Evolutionary conservation across 495 filamentous ascomycete genomes (phyloP).

Genomic region (Chaetomium tenue): DNA sequence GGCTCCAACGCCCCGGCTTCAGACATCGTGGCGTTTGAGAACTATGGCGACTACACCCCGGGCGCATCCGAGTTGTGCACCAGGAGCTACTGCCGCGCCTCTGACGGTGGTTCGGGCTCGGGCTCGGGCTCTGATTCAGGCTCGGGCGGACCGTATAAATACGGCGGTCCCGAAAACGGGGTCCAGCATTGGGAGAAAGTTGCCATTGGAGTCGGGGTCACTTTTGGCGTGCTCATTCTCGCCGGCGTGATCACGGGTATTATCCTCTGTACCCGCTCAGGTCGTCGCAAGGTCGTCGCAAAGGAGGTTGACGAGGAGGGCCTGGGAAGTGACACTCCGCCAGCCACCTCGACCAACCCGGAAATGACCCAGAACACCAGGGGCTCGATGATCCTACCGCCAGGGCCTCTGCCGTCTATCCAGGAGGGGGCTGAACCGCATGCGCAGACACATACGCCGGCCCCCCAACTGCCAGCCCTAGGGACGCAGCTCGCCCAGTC

Average conservation of each 20-base stretch:
- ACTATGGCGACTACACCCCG: conserved; percentile 32
- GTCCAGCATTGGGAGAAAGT: conserved; percentile 20
- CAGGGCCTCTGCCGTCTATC: conserved; percentile 8
- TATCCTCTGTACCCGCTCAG: conserved; percentile 25
- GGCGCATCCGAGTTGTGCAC: conserved; percentile 26
- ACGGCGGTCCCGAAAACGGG: neutral
- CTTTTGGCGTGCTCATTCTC: conserved; percentile 21
- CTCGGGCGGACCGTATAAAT: neutral
- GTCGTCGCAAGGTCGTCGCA: neutral
- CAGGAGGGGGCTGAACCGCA: conserved; percentile 8
- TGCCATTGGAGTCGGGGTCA: conserved; percentile 27
- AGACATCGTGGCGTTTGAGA: conserved; percentile 34
- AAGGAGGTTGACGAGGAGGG: conserved; percentile 13
- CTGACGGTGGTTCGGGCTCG: neutral
- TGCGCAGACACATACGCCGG: neutral
- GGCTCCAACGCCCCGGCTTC: conserved; percentile 19
- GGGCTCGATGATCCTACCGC: neutral
- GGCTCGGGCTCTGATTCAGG: neutral
- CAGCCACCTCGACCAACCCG: neutral
- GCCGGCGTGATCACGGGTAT: conserved; percentile 12
- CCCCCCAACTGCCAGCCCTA: conserved; percentile 8
- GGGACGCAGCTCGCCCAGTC: conserved; percentile 2
- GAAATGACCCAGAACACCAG: neutral
- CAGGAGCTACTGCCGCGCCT: neutral
- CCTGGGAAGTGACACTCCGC: neutral